A percentile compares a stretch with the other conserved stretches of the same genome.
These are phyloP conservation scores for Arthrobotrys musiformis DNA, from an alignment of 2,329 filamentous ascomycete genomes.

Conservation along the genomic window DNA sequence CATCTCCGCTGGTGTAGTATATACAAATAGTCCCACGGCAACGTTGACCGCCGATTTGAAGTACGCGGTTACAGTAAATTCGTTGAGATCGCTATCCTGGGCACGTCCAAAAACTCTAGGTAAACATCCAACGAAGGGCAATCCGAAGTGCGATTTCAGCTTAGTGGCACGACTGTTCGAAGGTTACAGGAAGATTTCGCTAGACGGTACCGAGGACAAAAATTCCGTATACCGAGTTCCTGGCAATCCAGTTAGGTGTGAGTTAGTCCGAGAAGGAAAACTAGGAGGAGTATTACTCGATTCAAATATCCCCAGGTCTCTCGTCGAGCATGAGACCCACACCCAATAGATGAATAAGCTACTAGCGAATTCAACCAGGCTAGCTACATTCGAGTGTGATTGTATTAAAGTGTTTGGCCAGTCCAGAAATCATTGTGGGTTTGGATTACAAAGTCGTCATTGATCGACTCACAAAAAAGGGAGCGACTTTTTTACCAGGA, in stretches of 20 bases:
- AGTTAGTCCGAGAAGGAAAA: neutral
- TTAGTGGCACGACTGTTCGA: neutral
- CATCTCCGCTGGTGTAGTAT: neutral
- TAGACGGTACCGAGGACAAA: neutral
- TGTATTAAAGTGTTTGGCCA: neutral
- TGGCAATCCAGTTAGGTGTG: neutral
- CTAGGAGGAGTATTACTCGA: neutral
- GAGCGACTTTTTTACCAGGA: neutral
- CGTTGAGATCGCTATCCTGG: neutral
- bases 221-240: neutral
- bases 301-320: neutral
- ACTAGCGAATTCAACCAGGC: neutral
- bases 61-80: neutral
- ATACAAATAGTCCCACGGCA: neutral
- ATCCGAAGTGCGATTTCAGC: neutral
- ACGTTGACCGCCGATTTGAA: neutral
- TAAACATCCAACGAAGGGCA: neutral
- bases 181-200: neutral
- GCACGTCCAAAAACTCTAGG: neutral
- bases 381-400: neutral
- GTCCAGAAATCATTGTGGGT: neutral
- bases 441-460: neutral
- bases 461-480: neutral
- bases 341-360: neutral
- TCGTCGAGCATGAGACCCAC: neutral